Base-by-base conservation (phyloP, 2,329 filamentous ascomycete species). In the Fusarium xylarioides region DNA sequence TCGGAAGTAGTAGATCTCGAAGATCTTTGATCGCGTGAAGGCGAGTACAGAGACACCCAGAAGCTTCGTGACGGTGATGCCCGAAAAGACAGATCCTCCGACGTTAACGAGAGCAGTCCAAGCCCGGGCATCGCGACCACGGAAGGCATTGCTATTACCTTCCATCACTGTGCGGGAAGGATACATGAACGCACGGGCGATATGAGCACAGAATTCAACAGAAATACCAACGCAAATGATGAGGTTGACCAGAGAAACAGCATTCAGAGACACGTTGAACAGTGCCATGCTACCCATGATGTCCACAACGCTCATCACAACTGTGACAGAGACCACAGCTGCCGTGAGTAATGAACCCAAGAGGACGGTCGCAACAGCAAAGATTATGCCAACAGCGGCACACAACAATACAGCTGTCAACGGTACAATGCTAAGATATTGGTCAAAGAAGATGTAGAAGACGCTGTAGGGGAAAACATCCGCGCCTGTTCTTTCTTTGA, bases 391-490 rank as follows among this genome's bases (percentile, higher is more conserved):
- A 19, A 98, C 86, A 0, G 95, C 95, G 7, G 93, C 92, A 44
- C 92, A 92, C 35, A 99, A 88, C 2, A 99, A 89, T 0, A 92
- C 90, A 2, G 89, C 92, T 0, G 95, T 95, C 8, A 98, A 87
- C 16, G 88, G 87, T 26, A 97, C 90, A 69, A 99, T 98, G 65
- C 89, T 90, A 11, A 94, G 89, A 79, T 99, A 99, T 81, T 98
- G 96, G 80, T 99, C 96, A 81, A 99, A 99, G 88, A 98, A 99
- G 81, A 99, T 95, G 85, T 99, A 99, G 81, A 97, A 97, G 68
- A 98, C 92, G 76, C 94, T 97, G 85, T 99, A 99, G 0, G 96
- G 94, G 87, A 99, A 99, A 7, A 99, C 91, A 30, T 96, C 91
- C 28, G 93, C 90, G 10, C 91, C 89, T 9, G 95, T 95, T 57